These are phyloP conservation scores for Gnomoniopsis sp. DNA, from an alignment of 2,329 filamentous ascomycete genomes.

Conservation along the genomic window DNA sequence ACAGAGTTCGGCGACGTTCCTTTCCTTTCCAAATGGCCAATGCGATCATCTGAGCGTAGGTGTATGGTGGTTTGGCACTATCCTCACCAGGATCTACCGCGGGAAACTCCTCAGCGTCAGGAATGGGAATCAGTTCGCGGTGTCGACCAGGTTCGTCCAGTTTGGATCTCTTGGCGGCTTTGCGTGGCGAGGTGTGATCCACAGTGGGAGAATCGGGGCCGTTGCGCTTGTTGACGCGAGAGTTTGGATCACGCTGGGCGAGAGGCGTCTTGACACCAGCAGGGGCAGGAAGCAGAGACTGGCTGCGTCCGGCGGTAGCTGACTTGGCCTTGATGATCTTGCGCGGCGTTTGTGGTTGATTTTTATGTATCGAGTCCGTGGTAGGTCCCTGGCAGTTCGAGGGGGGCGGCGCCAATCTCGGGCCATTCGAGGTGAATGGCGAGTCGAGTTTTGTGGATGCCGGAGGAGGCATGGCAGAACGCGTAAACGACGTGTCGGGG, in stretches of 20 bases:
- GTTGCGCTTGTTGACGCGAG: constrained; percentile 9
- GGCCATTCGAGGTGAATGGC: constrained; percentile 14
- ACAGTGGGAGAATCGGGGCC: constrained; percentile 15
- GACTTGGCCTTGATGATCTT: constrained; percentile 15
- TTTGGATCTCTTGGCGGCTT: constrained; percentile 16
- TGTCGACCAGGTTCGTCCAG: constrained; percentile 17
- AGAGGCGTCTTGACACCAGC: constrained; percentile 14
- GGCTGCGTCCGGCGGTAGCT: constrained; percentile 6
- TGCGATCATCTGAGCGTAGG: constrained; percentile 91
- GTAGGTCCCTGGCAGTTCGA: constrained; percentile 4
- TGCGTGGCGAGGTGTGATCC: constrained; percentile 15
- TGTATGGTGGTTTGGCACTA: constrained; percentile 83
- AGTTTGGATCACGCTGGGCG: constrained; percentile 14
- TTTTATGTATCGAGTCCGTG: constrained; percentile 18
- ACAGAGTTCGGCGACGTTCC: constrained; percentile 77
- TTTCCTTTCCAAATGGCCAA: constrained; percentile 93
- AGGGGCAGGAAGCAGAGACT: constrained; percentile 14
- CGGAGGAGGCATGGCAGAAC: constrained; percentile 9
- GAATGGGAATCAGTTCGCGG: constrained; percentile 39
- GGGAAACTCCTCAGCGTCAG: constrained; percentile 77
- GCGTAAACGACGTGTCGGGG: constrained; percentile 15
- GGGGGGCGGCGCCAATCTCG: constrained; percentile 13
- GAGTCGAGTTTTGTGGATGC: constrained; percentile 8
- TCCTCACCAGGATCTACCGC: constrained; percentile 67
- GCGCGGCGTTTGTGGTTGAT: constrained; percentile 15